These are phyloP conservation scores for Coemansia sp. DNA, from an alignment of 192 early-diverging fungal genomes.

Conservation along the genomic window DNA sequence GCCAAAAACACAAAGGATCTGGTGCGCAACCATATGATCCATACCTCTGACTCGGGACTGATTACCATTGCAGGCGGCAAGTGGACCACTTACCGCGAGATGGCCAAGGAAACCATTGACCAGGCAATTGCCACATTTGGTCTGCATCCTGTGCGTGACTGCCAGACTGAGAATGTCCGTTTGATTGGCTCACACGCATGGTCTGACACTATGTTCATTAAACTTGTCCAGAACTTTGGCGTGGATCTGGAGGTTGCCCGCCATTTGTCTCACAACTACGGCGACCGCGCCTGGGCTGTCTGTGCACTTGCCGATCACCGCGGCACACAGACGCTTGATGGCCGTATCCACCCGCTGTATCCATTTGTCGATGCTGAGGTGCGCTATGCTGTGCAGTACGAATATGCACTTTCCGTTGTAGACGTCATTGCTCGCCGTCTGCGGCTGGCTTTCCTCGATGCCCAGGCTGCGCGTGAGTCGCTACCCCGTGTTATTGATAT, in stretches of 20 bases:
- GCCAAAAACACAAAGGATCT: slow-evolving; percentile 89
- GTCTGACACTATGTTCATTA: slow-evolving; percentile 92
- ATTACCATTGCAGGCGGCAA: slow-evolving; percentile 97
- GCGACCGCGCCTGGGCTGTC: slow-evolving; percentile 93
- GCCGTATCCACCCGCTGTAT: slow-evolving; percentile 74
- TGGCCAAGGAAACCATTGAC: slow-evolving; percentile 95
- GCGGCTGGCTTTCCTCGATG: slow-evolving; percentile 91
- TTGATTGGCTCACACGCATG: slow-evolving; percentile 87
- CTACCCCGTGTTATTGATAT: slow-evolving; percentile 87
- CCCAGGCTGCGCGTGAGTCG: slow-evolving; percentile 82
- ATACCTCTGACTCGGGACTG: slow-evolving; percentile 74
- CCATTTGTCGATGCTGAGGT: slow-evolving; percentile 96
- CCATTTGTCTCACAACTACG: slow-evolving; percentile 89
- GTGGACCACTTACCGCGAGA: slow-evolving; percentile 97
- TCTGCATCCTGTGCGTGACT: slow-evolving; percentile 66
- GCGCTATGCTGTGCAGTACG: slow-evolving; percentile 83
- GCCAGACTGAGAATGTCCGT: slow-evolving; percentile 71
- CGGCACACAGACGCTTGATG: slow-evolving; percentile 72
- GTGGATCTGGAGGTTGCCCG: slow-evolving; percentile 89
- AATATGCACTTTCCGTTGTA: slow-evolving; percentile 91
- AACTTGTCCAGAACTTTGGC: slow-evolving; percentile 93
- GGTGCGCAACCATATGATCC: slow-evolving; percentile 97
- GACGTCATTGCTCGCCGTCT: slow-evolving; percentile 92
- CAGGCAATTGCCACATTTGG: slow-evolving; percentile 74
- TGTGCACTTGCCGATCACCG: slow-evolving; percentile 76